Evolutionary conservation across 2,329 filamentous ascomycete species (phyloP), one percentile per base, ranked within the genome.

Genomic region (Cladophialophora bantiana): DNA sequence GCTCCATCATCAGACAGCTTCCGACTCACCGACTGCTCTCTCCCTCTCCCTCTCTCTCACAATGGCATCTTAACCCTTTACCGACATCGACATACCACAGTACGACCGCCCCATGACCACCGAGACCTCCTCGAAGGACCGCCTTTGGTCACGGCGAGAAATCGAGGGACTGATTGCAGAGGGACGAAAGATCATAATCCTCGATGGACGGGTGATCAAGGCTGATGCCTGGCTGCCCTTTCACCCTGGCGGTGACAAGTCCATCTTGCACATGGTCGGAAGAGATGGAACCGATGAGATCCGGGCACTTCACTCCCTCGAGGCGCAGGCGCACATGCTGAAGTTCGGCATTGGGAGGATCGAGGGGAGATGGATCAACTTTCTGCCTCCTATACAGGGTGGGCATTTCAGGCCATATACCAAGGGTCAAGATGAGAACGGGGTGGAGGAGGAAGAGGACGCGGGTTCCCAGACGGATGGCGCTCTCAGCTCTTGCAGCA

Each of bases 271-370:
- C 77, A 95, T 97, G 93, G 87, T 98, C 68, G 93, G 93, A 68
- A 88, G 90, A 79, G 93, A 97, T 86, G 94, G 93, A 59, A 97
- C 94, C 10, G 94, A 97, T 78, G 95, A 98, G 80, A 89, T 98
- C 68, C 92, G 90, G 78, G 92, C 90, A 48, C 83, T 97, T 36
- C 95, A 99, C 78, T 97, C 94, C 0, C 73, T 82, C 50, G 90
- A 94, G 75, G 89, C 95, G 15, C 88, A 87, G 73, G 78, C 88
- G 66, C 87, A 87, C 73, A 97, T 97, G 92, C 80, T 87, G 67
- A 87, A 86, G 70, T 98, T 94, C 77, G 88, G 92, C 70, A 93
- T 98, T 74, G 95, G 95, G 53, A 86, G 85, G 70, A 87, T 96
- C 65, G 86, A 95, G 75, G 92, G 92, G 35, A 83, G 82, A 68